Evolutionary conservation across 441 rosid species (phyloP).

Genomic region (Eruca vesicaria): DNA sequence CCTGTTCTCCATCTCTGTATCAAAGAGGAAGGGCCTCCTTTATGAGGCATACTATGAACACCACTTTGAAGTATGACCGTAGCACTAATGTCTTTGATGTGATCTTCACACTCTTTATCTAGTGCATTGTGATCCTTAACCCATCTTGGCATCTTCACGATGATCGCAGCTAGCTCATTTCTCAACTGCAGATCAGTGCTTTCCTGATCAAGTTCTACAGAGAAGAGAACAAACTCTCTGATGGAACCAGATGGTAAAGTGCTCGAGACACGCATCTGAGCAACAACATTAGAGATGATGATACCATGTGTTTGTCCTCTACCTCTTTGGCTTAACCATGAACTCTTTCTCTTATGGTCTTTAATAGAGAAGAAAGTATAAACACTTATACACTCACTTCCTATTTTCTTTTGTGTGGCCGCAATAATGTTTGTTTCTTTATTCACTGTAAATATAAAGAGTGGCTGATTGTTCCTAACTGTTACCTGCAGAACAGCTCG

Average conservation of each 20-base stretch:
- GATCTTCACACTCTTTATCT: conserved; percentile 32
- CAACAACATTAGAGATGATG: conserved; percentile 63
- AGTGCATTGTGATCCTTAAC: conserved; percentile 17
- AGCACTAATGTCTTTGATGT: conserved; percentile 36
- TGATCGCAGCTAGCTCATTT: conserved; percentile 87
- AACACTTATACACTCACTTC: conserved; percentile 54
- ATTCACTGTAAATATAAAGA: conserved; percentile 78
- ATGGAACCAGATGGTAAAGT: conserved; percentile 42
- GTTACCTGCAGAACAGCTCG: conserved; percentile 77
- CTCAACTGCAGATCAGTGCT: conserved; percentile 48
- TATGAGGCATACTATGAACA: conserved; percentile 74
- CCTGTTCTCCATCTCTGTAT: conserved; percentile 91
- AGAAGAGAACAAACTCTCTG: conserved; percentile 76
- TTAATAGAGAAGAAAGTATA: conserved; percentile 70
- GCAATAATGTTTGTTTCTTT: conserved; percentile 66
- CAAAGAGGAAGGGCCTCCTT: conserved; percentile 85
- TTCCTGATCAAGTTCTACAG: conserved; percentile 50
- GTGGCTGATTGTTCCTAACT: conserved; percentile 74
- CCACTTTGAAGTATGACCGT: conserved; percentile 90
- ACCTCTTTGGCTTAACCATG: conserved; percentile 75
- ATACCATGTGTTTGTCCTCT: conserved; percentile 60
- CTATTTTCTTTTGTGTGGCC: conserved; percentile 73
- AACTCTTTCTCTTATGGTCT: conserved; percentile 67
- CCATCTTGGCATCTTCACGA: conserved; percentile 57
- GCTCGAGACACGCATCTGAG: conserved; percentile 75